phyloP scores from a whole-genome alignment of 805 yeast species.

The Wickerhamiella allomyrinae region DNA sequence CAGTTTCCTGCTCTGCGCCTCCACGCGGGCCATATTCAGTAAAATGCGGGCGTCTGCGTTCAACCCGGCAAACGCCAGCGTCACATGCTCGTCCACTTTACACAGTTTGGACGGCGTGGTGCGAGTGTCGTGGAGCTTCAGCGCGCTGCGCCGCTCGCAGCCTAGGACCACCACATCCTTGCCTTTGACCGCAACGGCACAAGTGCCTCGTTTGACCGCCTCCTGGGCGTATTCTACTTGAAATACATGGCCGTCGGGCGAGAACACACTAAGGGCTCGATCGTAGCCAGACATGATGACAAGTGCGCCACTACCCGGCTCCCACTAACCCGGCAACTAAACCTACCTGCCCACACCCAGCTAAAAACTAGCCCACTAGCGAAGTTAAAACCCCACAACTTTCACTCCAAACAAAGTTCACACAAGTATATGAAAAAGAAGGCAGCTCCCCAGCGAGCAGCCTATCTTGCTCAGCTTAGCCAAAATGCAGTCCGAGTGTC shows the following conservation, averaged over 20 bases:
- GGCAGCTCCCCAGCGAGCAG: constrained; percentile 18
- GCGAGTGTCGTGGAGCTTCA: constrained; percentile 91
- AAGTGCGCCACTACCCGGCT: not conserved
- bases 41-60: constrained; percentile 96
- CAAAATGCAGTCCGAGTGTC: constrained; percentile 12
- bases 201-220: constrained; percentile 96
- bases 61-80: constrained; percentile 90
- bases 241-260: constrained; percentile 98
- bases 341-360: too few species aligned
- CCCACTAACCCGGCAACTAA: too few species aligned
- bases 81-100: constrained; percentile 77
- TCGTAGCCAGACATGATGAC: constrained; percentile 90
- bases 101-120: constrained; percentile 92
- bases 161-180: constrained; percentile 79
- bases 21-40: constrained; percentile 89
- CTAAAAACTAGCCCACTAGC: not conserved
- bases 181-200: constrained; percentile 96
- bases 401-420: too few species aligned
- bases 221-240: constrained; percentile 97
- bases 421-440: constrained; percentile 10
- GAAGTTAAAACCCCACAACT: not conserved
- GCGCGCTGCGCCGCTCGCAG: constrained; percentile 89
- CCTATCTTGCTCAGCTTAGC: constrained; percentile 23
- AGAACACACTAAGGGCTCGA: constrained; percentile 92
- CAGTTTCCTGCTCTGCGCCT: constrained; percentile 87